A percentile compares a stretch with the other conserved stretches of the same genome.
Evolutionary conservation across 345 rosid genomes (phyloP).

Genomic region (Anacardium occidentale): DNA sequence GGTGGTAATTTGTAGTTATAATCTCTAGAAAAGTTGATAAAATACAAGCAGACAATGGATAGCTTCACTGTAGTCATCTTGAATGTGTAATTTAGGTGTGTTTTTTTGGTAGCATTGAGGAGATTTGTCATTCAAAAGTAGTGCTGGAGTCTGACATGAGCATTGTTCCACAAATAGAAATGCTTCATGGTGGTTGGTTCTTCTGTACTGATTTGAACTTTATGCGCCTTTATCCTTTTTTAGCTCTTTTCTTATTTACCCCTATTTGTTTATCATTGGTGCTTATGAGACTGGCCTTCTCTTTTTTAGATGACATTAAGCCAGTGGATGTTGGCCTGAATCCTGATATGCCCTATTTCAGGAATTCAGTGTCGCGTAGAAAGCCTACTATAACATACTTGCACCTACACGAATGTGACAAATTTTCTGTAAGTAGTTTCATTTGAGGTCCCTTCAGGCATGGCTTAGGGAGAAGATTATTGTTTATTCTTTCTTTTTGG

Average conservation of each 20-base stretch:
- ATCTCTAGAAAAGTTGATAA: not conserved
- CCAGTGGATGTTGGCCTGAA: constrained; percentile 62
- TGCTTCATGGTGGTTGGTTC: not conserved
- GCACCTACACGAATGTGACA: constrained; percentile 54
- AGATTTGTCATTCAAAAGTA: not conserved
- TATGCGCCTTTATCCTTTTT: not conserved
- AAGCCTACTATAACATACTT: constrained; percentile 57
- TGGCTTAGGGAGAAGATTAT: not conserved
- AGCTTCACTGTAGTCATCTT: constrained; percentile 1
- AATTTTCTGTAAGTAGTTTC: constrained; percentile 64
- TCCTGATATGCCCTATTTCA: constrained; percentile 52
- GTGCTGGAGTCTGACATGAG: not conserved
- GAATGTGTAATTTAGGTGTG: not conserved
- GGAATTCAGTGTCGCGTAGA: constrained; percentile 1
- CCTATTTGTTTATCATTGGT: constrained; percentile 3
- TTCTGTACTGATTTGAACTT: not conserved
- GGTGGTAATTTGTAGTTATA: not conserved
- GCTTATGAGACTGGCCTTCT: constrained; percentile 1
- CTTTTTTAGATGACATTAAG: constrained; percentile 50
- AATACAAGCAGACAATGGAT: not conserved
- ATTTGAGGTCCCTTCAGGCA: not conserved
- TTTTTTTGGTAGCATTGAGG: not conserved
- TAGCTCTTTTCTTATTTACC: not conserved
- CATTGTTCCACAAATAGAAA: not conserved
- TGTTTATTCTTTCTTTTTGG: not conserved